Base-by-base conservation (phyloP, 2,329 filamentous ascomycete species). In the Xylaria polymorpha region DNA sequence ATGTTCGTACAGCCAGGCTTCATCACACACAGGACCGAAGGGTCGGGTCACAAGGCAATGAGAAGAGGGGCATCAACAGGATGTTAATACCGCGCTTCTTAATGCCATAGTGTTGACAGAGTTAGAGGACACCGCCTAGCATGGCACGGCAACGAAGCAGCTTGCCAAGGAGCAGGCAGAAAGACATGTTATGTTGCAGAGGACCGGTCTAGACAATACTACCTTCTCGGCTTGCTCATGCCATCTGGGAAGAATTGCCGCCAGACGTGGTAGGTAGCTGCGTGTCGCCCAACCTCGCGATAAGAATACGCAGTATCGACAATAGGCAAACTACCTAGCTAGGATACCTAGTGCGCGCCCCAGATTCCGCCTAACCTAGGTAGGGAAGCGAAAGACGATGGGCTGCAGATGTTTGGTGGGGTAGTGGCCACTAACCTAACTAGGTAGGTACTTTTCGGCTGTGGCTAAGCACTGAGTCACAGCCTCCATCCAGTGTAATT, bases 51-150 rank as follows among this genome's bases (percentile, higher is more conserved):
- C 29, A 73, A 67, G 44, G 56, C 68, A 2, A 35, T 22, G 6
- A n/a, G 64, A 64, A 10, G 74, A 76, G 15, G 35, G 25, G n/a
- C 73, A 76, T 29, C 69, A 67, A 8, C 71, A 71, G 0, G 65
- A 72, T n/a, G 51, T 66, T 41, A 70, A 74, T 22, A 58, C 67
- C 4, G 73, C 73, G 50, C 67, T 76, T 5, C 71, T 76, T 35
- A 48, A 72, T 59, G 71, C 71, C 22, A 72, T 74, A 61, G 71
- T 71, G 14, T 58, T 72, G n/a, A 75, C 72, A 32, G 73, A 74
- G 20, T 15, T 76, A 2, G 75, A 76, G 32, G 69, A 70, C 9
- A 75, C 71, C 0, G 48, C 76, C 35, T 77, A 74, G 75, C 61
- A 64, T 37, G 61, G 65, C 18, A 72, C 70, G 3, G 66, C 65